Base-by-base conservation (phyloP, 192 early-diverging fungal species). In the Backusella mclennaniae region DNA sequence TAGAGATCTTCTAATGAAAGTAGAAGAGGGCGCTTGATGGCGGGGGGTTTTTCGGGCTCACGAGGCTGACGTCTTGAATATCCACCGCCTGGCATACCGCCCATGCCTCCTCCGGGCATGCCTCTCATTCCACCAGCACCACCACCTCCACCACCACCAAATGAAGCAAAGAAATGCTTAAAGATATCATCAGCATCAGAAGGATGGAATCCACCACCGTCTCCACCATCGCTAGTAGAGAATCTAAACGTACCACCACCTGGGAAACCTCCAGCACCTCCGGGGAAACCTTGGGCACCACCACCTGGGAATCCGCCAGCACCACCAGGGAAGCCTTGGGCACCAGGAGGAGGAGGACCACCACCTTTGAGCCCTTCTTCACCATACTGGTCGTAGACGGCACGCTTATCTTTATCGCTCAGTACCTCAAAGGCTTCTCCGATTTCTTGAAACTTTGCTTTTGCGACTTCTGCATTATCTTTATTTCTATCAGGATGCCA, bases 361-460 rank as follows among this genome's bases (percentile, higher is more conserved):
- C 56, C 23, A 79, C 87, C 91, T 82, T 95, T 96, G 77, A 96
- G 92, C 17, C 96, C 96, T 73, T 97, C 96, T 83, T 98, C 96
- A 31, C 97, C 96, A 78, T 89, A 99, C 76, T 92, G 91, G 77
- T 99, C 98, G 88, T 97, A 99, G 63, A 97, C 90, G 53, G 95
- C 87, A 35, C 96, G 89, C 86, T 98, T 98, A 69, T 98, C 86
- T 75, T 91, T 86, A 85, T 99, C 97, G 44, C 93, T 95, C 2
- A 99, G 86, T 26, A 95, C 92, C 79, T 99, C 98, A 80, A 95
- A 99, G 4, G 98, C 97, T 85, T 98, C 96, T 53, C 95, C 95
- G 52, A 99, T 94, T 36, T 99, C 97, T 82, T 99, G 96, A 86
- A 99, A 99, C 79, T 91, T 95, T 73, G 87, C 85, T 74, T 95